Evolutionary conservation across 148 eudicot genomes (phyloP).

Genomic region (Polygonum aviculare): DNA sequence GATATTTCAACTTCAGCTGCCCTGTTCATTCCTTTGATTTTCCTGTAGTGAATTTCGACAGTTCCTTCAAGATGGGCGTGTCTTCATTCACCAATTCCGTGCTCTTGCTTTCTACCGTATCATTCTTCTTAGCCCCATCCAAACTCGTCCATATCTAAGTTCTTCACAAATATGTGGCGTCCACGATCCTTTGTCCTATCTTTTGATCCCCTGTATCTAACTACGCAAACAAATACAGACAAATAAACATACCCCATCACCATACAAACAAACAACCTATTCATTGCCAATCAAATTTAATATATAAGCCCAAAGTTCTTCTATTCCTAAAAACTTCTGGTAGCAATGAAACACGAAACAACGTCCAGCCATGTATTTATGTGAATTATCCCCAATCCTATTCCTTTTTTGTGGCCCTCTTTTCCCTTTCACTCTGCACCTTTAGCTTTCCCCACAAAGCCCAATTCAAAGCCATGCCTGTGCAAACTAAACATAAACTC

Average conservation of each 20-base stretch:
- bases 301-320: neutral
- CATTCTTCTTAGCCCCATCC: neutral
- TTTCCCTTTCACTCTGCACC: constrained; percentile 12
- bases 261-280: constrained; percentile 1
- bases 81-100: neutral
- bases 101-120: neutral
- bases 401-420: constrained; percentile 35
- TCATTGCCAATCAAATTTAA: neutral
- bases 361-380: constrained; percentile 25
- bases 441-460: constrained; percentile 12
- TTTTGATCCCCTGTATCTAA: neutral
- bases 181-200: neutral
- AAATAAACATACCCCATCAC: neutral
- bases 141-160: neutral
- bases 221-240: neutral
- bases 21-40: no score
- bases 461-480: neutral
- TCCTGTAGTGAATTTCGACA: neutral
- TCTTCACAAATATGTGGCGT: neutral
- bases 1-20: no score
- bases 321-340: constrained; percentile 12
- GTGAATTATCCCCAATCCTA: constrained; percentile 20
- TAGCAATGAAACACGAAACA: constrained; percentile 17
- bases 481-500: constrained; percentile 2
- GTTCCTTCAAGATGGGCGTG: neutral